Base-by-base conservation (phyloP, 345 rosid species). In the Raphanus sativus region DNA sequence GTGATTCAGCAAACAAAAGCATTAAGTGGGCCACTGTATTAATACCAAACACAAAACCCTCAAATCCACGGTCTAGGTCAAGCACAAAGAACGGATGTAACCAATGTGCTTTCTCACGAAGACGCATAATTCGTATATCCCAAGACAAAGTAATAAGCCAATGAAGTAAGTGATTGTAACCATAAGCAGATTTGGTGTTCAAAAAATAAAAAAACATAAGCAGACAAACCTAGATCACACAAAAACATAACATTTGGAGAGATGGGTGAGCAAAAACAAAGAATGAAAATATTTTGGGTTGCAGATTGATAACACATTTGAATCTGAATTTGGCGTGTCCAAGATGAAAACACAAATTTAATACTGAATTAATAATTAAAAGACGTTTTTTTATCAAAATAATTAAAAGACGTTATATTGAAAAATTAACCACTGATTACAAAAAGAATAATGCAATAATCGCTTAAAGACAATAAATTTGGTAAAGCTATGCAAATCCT, bases 1-100 rank as follows among this genome's bases (percentile, higher is more conserved):
- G 61, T 67, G 59, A 67, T 66, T 60, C 69, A 65, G 17, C 36
- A 55, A 70, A 56, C 29, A 66, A 71, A 72, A 16, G 58, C 62
- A 65, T 33, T 17, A 40, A 77, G 28, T 26, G 58, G 58, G 66
- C 50, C 30, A 21, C 21, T 42, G 13, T 68, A 50, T 68, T 73
- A 79, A 54, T 13, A 73, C 74, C 82, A 79, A 73, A 73, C 77
- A 79, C 70, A 73, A 61, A 62, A 34, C 45, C 55, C 65, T 36
- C 26, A 33, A 59, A 50, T 17, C 15, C 68, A 65, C 11, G 2
- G 55, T 56, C 67, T 12, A 58, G 75, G 54, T 65, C 69, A 65
- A 71, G 54, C 52, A 40, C 34, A 77, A 52, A 54, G 48, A 62
- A 38, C 58, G 59, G 59, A 77, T 70, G 70, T 70, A 29, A 56